Percentiles rank a stretch among this genome's conserved stretches.
phyloP scores from a whole-genome alignment of 2,329 filamentous ascomycete species.

The Penicillium sp. region DNA sequence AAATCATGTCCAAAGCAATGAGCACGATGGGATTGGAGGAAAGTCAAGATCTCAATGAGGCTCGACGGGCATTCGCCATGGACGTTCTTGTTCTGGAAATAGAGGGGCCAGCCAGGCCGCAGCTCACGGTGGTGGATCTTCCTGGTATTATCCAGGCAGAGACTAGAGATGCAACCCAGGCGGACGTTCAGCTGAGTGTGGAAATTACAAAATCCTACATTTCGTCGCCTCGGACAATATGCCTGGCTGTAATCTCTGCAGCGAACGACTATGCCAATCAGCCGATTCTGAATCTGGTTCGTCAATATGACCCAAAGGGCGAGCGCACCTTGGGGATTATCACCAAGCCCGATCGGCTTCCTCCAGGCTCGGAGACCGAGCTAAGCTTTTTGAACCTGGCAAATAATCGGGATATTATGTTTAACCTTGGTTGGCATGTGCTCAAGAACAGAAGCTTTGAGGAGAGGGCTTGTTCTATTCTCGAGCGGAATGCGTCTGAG shows the following conservation, averaged over 20 bases:
- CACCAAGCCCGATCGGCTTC: conserved; percentile 43
- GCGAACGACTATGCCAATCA: conserved; percentile 41
- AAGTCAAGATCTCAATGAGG: too few relatives aligned
- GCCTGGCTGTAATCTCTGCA: conserved; percentile 44
- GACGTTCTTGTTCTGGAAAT: too few relatives aligned
- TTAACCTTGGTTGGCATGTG: conserved; percentile 47
- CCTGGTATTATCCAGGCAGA: too few relatives aligned
- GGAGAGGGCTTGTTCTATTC: conserved; percentile 19
- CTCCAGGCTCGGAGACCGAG: conserved; percentile 33
- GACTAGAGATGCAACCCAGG: too few relatives aligned
- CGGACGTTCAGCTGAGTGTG: too few relatives aligned
- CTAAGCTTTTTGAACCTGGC: conserved; percentile 34
- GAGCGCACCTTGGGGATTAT: conserved; percentile 42
- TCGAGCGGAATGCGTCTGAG: too few relatives aligned
- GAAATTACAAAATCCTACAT: too few relatives aligned
- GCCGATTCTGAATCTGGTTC: conserved; percentile 34
- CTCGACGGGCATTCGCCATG: too few relatives aligned
- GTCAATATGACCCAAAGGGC: conserved; percentile 26
- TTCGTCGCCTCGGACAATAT: conserved; percentile 35
- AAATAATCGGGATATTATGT: conserved; percentile 39
- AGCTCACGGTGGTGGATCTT: too few relatives aligned
- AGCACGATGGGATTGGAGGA: too few relatives aligned
- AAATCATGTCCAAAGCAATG: too few relatives aligned
- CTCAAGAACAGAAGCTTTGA: conserved; percentile 42
- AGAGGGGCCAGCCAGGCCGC: too few relatives aligned